Base-by-base conservation (phyloP, 2,329 filamentous ascomycete genomes). In the Cercospora sp. region DNA sequence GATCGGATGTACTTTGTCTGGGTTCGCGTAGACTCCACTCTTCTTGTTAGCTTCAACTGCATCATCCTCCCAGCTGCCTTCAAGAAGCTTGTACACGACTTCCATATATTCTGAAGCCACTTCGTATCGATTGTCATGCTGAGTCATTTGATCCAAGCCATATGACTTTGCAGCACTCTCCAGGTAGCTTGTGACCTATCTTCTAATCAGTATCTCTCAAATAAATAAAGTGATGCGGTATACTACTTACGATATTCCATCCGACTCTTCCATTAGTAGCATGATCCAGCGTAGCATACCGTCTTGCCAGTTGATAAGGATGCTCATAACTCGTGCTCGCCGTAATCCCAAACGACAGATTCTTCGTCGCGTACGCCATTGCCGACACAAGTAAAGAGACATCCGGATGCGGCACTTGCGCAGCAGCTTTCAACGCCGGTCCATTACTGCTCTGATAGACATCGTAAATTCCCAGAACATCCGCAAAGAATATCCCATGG, bases 341-440 rank as follows among this genome's bases (percentile, higher is more conserved):
- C 1, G 79, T 81, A 12, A 81, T 71, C 3, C 77, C 78, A 63
- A 80, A 80, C 5, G 73, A 75, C 7, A 85, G 76, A 20, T 79
- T 80, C 68, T 83, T 79, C 0, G 84, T 80, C 10, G 74, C 77
- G 4, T 82, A 78, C 6, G 83, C 82, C 80, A 84, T 80, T 2
- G 83, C 82, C 0, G 83, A 77, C 12, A 85, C 78, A 28, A 75
- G 64, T 28, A 75, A 67, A 26, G 70, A 71, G 23, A 74, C 68
- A 75, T 91, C 89, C 65, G 89, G 89, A 13, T 90, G 86, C 0
- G 89, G 89, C 82, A 88, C 90, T 76, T 91, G 89, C 0, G 88
- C 87, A 3, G 86, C 89, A 0, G 88, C 87, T 0, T 83, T 75
- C 60, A 90, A 84, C 0, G 88, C 87, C 0, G 89, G 72, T 5